phyloP scores from a whole-genome alignment of 2,329 filamentous ascomycete species.

The Gyromitra esculenta region DNA sequence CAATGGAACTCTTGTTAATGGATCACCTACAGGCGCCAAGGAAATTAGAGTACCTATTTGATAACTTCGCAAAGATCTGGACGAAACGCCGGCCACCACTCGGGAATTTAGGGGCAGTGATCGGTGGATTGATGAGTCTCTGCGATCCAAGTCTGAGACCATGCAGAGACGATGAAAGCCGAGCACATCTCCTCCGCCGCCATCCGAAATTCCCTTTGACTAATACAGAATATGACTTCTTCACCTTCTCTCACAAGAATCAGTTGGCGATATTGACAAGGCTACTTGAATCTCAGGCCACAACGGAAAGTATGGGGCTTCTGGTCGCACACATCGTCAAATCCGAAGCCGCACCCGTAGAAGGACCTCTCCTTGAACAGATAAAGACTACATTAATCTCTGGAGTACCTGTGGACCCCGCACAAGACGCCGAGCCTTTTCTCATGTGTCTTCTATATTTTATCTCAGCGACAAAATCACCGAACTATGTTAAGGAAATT shows the following conservation, averaged over 20 bases:
- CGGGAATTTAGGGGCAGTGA: slow-evolving; percentile 41
- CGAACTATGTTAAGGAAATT: slow-evolving; percentile 57
- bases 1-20: slow-evolving; percentile 51
- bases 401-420: slow-evolving; percentile 57
- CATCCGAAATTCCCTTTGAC: slow-evolving; percentile 45
- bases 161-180: slow-evolving; percentile 42
- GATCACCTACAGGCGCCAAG: slow-evolving; percentile 49
- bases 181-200: slow-evolving; percentile 39
- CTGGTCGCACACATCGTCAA: slow-evolving; percentile 61
- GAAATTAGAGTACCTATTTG: slow-evolving; percentile 48
- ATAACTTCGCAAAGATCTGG: slow-evolving; percentile 53
- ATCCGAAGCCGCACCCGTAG: slow-evolving; percentile 43
- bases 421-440: slow-evolving; percentile 62
- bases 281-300: slow-evolving; percentile 49
- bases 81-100: slow-evolving; percentile 51
- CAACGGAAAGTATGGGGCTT: slow-evolving; percentile 61
- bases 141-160: slow-evolving; percentile 49
- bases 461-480: slow-evolving; percentile 61
- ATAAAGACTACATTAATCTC: slow-evolving; percentile 52
- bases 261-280: slow-evolving; percentile 49
- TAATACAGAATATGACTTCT: slow-evolving; percentile 46
- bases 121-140: slow-evolving; percentile 47
- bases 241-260: slow-evolving; percentile 51
- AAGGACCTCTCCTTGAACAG: slow-evolving; percentile 49
- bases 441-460: slow-evolving; percentile 61